These are phyloP conservation scores for Colletotrichum chrysophilum DNA, from an alignment of 2,329 filamentous ascomycete genomes.

Conservation along the genomic window DNA sequence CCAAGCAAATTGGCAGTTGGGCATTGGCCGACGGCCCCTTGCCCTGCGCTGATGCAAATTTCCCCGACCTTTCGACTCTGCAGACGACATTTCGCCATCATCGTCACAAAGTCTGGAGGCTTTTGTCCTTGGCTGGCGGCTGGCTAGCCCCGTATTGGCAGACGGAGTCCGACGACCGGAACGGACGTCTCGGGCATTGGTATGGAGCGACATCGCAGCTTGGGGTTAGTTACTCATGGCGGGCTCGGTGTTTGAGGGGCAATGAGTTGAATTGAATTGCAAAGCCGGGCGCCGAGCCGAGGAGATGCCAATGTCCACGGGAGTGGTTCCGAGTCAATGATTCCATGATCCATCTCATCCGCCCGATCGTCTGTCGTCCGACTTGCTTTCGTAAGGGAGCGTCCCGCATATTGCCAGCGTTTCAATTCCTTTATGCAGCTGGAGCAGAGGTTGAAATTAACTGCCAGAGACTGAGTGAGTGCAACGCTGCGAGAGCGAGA, in stretches of 20 bases:
- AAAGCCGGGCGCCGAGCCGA: conserved; percentile 2
- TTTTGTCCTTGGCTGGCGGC: background rate
- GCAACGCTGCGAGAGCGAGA: background rate
- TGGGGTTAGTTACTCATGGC: background rate
- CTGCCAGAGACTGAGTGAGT: background rate
- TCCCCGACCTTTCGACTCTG: background rate
- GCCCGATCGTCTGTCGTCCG: background rate
- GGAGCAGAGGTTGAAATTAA: background rate
- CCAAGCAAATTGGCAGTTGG: background rate
- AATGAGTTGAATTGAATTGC: background rate
- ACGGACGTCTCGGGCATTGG: conserved; percentile 4
- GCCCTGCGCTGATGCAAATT: background rate
- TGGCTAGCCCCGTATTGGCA: background rate
- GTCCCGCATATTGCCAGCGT: background rate
- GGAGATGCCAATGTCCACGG: background rate
- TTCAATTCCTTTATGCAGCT: background rate
- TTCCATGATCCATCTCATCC: background rate
- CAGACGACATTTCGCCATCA: background rate
- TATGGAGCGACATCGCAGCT: background rate
- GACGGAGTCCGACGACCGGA: conserved; percentile 1
- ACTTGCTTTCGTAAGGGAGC: background rate
- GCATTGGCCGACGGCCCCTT: background rate
- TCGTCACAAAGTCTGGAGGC: background rate
- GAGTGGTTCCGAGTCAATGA: background rate
- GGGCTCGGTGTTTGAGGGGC: background rate